Evolutionary conservation across 306 rosid species (phyloP).

Genomic region (Betula pendula): DNA sequence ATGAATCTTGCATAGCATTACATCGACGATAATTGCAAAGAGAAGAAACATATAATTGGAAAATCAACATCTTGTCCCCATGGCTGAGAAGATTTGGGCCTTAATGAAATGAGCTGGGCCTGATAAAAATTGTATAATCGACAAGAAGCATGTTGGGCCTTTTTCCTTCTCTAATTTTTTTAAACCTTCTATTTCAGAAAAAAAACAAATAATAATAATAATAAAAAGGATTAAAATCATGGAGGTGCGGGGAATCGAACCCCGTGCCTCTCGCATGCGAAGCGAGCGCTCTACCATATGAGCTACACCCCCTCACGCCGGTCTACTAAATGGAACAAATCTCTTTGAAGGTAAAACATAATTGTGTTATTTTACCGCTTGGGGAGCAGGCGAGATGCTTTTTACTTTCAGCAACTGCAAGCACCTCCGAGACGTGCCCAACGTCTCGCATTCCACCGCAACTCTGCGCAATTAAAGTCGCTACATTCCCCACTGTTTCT

Average conservation of each 20-base stretch:
- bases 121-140: too few species aligned
- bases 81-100: neutral
- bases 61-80: neutral
- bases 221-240: too few species aligned
- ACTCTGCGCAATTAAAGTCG: constrained; percentile 23
- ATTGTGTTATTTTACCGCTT: neutral
- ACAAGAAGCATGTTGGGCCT: too few species aligned
- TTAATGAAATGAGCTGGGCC: too few species aligned
- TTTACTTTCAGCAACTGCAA: neutral
- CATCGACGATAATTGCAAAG: neutral
- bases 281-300: constrained; percentile 85
- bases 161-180: too few species aligned
- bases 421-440: constrained; percentile 22
- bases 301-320: constrained; percentile 62
- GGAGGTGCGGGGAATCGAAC: constrained; percentile 99
- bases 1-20: too few species aligned
- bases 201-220: too few species aligned
- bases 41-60: neutral
- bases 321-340: too few species aligned
- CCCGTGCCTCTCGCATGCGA: constrained; percentile 98
- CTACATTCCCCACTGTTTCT: constrained; percentile 28
- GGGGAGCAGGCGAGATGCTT: neutral
- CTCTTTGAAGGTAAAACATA: rapidly evolving
- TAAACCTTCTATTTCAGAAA: too few species aligned
- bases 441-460: constrained; percentile 51